These are phyloP conservation scores for Ascochyta lentis DNA, from an alignment of 2,329 filamentous ascomycete genomes.

Conservation along the genomic window DNA sequence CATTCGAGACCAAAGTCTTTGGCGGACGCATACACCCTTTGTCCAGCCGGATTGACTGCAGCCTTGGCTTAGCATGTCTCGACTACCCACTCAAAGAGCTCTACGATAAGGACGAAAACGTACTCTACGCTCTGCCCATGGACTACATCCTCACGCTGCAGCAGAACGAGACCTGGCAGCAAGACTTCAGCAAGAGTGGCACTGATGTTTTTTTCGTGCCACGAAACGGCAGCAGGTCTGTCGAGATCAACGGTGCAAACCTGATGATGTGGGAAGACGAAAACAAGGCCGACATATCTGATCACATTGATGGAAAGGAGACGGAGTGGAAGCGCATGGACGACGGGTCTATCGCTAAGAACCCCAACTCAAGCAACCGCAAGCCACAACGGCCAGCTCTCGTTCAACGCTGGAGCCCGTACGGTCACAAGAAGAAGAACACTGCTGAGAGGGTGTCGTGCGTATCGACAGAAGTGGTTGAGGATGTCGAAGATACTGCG, in stretches of 20 bases:
- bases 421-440: conserved; percentile 39
- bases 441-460: conserved; percentile 27
- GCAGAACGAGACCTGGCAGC: conserved; percentile 48
- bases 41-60: conserved; percentile 48
- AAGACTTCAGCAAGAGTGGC: conserved; percentile 36
- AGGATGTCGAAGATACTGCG: conserved; percentile 17
- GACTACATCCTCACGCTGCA: conserved; percentile 48
- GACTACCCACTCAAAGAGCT: conserved; percentile 46
- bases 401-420: conserved; percentile 44
- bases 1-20: conserved; percentile 49
- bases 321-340: conserved; percentile 48
- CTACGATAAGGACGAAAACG: conserved; percentile 48
- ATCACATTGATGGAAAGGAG: conserved; percentile 45
- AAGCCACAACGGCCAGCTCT: conserved; percentile 34
- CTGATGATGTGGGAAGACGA: conserved; percentile 52
- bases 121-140: conserved; percentile 49
- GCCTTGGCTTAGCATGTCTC: conserved; percentile 46
- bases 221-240: conserved; percentile 45
- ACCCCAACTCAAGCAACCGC: conserved; percentile 43
- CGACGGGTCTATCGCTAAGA: conserved; percentile 47
- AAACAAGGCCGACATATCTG: conserved; percentile 47
- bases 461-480: conserved; percentile 32
- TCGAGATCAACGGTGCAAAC: conserved; percentile 48
- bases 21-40: conserved; percentile 49
- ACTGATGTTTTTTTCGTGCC: conserved; percentile 45